Percentiles rank a stretch among this genome's conserved stretches.
phyloP scores from a whole-genome alignment of 345 rosid genomes.

The Lepidium aucheri region DNA sequence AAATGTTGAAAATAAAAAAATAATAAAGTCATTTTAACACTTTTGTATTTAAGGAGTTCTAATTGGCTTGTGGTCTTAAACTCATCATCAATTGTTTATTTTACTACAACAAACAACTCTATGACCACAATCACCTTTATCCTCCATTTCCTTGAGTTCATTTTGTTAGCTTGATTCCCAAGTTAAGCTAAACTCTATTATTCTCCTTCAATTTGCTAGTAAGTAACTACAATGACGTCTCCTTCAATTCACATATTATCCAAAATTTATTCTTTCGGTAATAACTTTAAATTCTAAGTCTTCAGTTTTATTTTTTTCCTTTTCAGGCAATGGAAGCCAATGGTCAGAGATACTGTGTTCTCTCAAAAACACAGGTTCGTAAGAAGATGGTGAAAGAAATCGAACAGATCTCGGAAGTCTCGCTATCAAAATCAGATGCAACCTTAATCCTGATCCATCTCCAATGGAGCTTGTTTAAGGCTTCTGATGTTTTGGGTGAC shows the following conservation, averaged over 20 bases:
- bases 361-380: not conserved
- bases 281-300: not conserved
- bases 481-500: not conserved
- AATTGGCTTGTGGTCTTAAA: not conserved
- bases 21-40: not conserved
- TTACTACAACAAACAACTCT: not conserved
- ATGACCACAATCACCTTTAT: not conserved
- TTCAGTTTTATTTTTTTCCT: not conserved
- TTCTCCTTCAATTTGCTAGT: not conserved
- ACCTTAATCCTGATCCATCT: conserved; percentile 1
- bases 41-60: not conserved
- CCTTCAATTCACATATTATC: not conserved
- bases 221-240: not conserved
- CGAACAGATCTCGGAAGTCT: not conserved
- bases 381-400: not conserved
- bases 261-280: not conserved
- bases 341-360: not conserved
- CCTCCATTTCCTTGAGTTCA: not conserved
- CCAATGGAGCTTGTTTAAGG: not conserved
- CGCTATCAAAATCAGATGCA: not conserved
- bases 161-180: not conserved
- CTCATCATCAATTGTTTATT: not conserved
- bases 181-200: not conserved
- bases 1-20: no score
- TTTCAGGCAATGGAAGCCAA: conserved; percentile 1